Conservation (phyloP, 768 basidiomycete genomes). For the Rossbeevera mucosa region DNA sequence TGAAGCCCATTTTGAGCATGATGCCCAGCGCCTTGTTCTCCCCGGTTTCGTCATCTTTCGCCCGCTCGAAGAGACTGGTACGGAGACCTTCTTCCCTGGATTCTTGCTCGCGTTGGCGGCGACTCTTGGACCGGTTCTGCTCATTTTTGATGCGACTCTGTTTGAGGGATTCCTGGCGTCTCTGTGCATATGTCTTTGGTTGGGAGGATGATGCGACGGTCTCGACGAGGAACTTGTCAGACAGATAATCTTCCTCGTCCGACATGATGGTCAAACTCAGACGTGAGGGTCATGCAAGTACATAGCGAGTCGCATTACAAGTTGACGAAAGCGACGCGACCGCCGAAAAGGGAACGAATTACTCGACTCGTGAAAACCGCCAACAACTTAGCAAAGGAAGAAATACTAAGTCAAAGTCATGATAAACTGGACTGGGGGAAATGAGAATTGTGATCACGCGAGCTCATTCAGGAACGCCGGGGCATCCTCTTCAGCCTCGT, state of each 20-base stretch:
- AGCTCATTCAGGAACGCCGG: constrained; percentile 21
- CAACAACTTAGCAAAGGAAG: constrained; percentile 35
- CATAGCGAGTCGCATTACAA: constrained; percentile 22
- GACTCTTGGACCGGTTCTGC: constrained; percentile 59
- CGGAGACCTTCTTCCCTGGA: constrained; percentile 72
- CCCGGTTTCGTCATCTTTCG: constrained; percentile 42
- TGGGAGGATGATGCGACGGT: constrained; percentile 31
- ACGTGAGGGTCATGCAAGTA: constrained; percentile 23
- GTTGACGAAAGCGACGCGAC: constrained; percentile 35
- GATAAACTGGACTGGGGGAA: constrained; percentile 23
- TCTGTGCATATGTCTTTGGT: constrained; percentile 64
- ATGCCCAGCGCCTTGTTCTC: constrained; percentile 79
- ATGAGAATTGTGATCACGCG: constrained; percentile 19
- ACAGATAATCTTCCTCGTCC: constrained; percentile 80
- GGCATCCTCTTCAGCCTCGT: constrained; percentile 42
- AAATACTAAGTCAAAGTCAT: constrained; percentile 33
- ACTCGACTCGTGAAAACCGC: constrained; percentile 35
- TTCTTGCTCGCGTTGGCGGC: constrained; percentile 64
- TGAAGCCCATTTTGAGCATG: constrained; percentile 95
- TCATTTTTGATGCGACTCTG: constrained; percentile 61
- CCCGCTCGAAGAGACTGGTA: constrained; percentile 77
- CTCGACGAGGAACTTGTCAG: constrained; percentile 73
- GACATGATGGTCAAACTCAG: constrained; percentile 44
- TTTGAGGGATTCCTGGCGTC: constrained; percentile 61
- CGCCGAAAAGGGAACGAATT: constrained; percentile 25